phyloP scores from a whole-genome alignment of 352 stramenopile genomes.

The Globisporangium recalcitrans region DNA sequence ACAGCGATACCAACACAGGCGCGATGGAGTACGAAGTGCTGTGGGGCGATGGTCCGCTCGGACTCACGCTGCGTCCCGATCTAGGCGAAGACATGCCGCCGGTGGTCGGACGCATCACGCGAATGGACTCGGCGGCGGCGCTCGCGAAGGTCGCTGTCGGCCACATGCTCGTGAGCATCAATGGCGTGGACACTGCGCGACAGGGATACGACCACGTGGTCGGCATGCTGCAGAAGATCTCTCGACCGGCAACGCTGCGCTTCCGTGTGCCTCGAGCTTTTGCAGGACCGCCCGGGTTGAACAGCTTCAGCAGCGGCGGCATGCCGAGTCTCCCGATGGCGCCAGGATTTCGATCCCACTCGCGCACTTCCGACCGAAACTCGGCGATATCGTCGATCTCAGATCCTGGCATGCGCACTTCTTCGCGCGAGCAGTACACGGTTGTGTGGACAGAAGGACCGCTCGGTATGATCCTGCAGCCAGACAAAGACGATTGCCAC shows the following conservation, averaged over 20 bases:
- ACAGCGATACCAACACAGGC: neutral
- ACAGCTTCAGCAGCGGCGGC: slow-evolving; percentile 3
- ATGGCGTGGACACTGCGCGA: slow-evolving; percentile 80
- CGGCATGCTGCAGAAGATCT: slow-evolving; percentile 77
- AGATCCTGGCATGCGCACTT: slow-evolving; percentile 27
- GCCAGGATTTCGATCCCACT: slow-evolving; percentile 24
- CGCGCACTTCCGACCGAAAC: slow-evolving; percentile 16
- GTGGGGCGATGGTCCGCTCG: slow-evolving; percentile 78
- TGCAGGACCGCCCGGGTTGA: slow-evolving; percentile 3
- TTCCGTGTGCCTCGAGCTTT: slow-evolving; percentile 73
- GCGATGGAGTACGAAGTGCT: slow-evolving; percentile 86
- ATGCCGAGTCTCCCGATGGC: slow-evolving; percentile 25
- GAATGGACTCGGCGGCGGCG: slow-evolving; percentile 75
- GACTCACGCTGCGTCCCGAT: slow-evolving; percentile 77
- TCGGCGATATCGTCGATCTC: slow-evolving; percentile 37
- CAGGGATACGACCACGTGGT: slow-evolving; percentile 84
- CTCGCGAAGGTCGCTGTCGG: slow-evolving; percentile 75
- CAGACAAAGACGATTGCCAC: slow-evolving; percentile 83
- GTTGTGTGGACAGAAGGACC: slow-evolving; percentile 83
- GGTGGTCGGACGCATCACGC: slow-evolving; percentile 83
- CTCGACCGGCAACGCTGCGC: slow-evolving; percentile 69
- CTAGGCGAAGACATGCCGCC: slow-evolving; percentile 85
- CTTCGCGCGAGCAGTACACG: slow-evolving; percentile 78
- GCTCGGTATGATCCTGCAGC: slow-evolving; percentile 81
- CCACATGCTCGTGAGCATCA: slow-evolving; percentile 89